Base-by-base conservation (phyloP, 371 early-diverging fungal genomes). In the Lichtheimia ornata region DNA sequence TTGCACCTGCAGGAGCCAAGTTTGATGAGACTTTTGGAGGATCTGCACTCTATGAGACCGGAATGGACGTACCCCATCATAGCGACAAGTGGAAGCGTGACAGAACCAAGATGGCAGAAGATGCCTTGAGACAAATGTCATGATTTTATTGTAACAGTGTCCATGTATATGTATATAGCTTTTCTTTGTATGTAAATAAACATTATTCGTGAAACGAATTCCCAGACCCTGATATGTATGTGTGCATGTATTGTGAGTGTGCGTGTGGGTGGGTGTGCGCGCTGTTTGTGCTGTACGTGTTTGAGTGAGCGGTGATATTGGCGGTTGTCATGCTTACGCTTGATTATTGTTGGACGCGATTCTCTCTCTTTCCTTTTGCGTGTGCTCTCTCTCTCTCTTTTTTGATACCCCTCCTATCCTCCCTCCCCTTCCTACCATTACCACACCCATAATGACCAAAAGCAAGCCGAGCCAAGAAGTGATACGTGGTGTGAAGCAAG, bases 401-500 rank as follows among this genome's bases (percentile, higher is more conserved):
- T 7, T 22, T 47, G 22, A 18, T 47, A 47, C 22, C 47, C 18
- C 47, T 12, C 17, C 22, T 15, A n/a, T 45, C 11, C 47, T 15
- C 11, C 47, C 14, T 22, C 1, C 45, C 18, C n/a, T n/a, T n/a
- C n/a, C n/a, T n/a, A n/a, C n/a, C n/a, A n/a, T n/a, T n/a, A n/a
- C n/a, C 5, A 5, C 47, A 47, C 47, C 11, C 18, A 18, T n/a
- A 22, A 47, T 35, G 35, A 17, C 15, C 30, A 59, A 42, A 43
- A 58, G 62, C n/a, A 25, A 41, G 22, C 58, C 55, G 20, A 61
- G 56, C n/a, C 20, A 4, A 15, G 62, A 62, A 30, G 66, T 66
- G 9, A 45, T 62, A 9, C 66, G 72, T 15, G 62, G 69, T 43
- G 67, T 65, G 11, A 77, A 77, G 35, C 72, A 72, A 52, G 53